Evolutionary conservation across 2,329 filamentous ascomycete species (phyloP), one percentile per base, ranked within the genome.

Genomic region (Xylariaceae sp.): DNA sequence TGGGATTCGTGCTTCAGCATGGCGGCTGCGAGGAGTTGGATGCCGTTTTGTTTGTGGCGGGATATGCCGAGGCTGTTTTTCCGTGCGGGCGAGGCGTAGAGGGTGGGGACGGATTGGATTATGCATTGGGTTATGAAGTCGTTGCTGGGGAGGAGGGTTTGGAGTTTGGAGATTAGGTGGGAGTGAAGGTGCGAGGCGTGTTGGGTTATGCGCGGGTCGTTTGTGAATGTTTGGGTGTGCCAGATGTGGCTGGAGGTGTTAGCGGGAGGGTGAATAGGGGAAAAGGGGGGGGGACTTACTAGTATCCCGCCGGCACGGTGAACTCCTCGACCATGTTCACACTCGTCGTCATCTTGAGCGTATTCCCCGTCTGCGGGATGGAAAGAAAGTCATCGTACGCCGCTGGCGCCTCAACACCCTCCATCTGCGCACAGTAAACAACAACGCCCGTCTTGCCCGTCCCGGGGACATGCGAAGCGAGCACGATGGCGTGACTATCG

Each of bases 111-210:
- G 1, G 62, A 57, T 53, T 61, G 62, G 44, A 67, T 57, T 5
- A 64, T 44, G 17, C 63, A 64, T 30, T 63, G 65, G 0, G 59
- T 63, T 7, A 11, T 55, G 53, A 66, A 65, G 37, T 65, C 61
- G 10, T 55, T 56, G 3, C 61, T 54, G 0, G 60, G 13, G 11
- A 61, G 35, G 13, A 57, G 48, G 4, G 45, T 13, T 30, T 57
- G 51, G 3, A 65, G 11, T 2, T 63, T 59, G 0, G 41, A 39
- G 2, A 63, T 59, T 8, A 63, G 45, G 2, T 61, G 41, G n/a
- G n/a, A n/a, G 49, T 63, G 61, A 0, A 64, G 54, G 9, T 62
- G 57, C 0, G 48, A 35, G 0, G 61, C 61, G 35, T 65, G 63
- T 1, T 2, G 3, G 8, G 65, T 51, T 18, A 64, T 64, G 1